Evolutionary conservation across 768 basidiomycete genomes (phyloP), one percentile per base, ranked within the genome.

Genomic region (Obba rivulosa): DNA sequence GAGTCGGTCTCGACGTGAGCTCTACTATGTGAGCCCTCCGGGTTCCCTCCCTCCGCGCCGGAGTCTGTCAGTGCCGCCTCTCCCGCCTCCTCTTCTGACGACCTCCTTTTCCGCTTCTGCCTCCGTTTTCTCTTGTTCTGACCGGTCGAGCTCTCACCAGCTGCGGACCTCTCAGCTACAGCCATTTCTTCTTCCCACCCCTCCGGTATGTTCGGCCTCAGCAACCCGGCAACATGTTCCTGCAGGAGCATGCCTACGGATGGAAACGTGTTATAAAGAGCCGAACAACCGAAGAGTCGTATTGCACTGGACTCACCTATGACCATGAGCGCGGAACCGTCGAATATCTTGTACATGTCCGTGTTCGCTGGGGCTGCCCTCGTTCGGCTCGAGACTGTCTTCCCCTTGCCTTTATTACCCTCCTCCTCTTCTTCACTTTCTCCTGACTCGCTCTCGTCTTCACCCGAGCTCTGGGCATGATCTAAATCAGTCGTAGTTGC

Each of bases 281-380:
- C n/a, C 21, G 28, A 43, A 11, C 14, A 31, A 24, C 8, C n/a
- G 2, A 31, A 31, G 20, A 51, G 16, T 24, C 4, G 28, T 7
- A 13, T 13, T 31, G 22, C 17, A 21, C 21, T 41, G 17, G 18
- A 66, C 73, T 20, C 28, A 87, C 87, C 85, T 52, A 90, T 71
- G 3, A 79, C 85, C 64, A 89, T 70, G 38, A 89, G 71, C 3
- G 85, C 83, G 9, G 83, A 81, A 3, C 87, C 87, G 55, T 87
- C 83, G 52, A 87, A 70, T 3, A 77, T 71, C 57, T 76, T 85
- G 61, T 88, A 89, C 87, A 90, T 89, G 54, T 87, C 83, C 52
- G 71, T 66, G 23, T 55, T 3, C 42, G 50, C n/a, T 46, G 23
- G 31, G 28, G 14, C 45, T 25, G 10, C 50, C 49, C 20, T 50